Evolutionary conservation across 1,284 basidiomycete species (phyloP), one percentile per base, ranked within the genome.

Genomic region (Leccinum huronense): DNA sequence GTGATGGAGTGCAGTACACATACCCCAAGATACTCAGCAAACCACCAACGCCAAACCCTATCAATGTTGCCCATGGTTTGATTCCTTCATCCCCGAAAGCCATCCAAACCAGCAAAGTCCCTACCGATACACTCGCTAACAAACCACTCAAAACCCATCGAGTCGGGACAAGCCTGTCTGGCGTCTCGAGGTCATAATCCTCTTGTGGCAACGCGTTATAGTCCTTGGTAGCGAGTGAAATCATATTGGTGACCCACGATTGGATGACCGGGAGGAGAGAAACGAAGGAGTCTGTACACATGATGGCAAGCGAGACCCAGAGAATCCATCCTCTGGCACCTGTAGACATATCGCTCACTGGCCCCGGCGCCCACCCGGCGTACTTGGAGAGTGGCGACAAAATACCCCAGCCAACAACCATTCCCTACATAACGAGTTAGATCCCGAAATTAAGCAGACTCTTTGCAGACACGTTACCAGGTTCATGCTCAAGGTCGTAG

Each of bases 401-500:
- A 30, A 98, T 79, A 3, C 86, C 95, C 96, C 97, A 98, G 13
- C 96, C 96, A 1, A 94, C 88, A n/a, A 98, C 69, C 91, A 97
- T 97, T 42, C 96, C 95, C 85, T 92, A 69, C 27, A 56, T 2
- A 7, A 31, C n/a, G 1, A 4, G 27, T 71, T 48, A 66, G 57
- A 63, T 40, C 14, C 61, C 33, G 31, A 27, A 30, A n/a, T 19
- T 16, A 16, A 23, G 42, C 54, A 5, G 30, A 23, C 42, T 57
- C 23, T n/a, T 16, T 19, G 30, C 8, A 51, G 30, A 42, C 14
- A 27, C 75, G 81, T 71, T 71, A 91, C 91, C 61, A 94, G 75
- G 69, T 91, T 95, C 96, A 98, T 98, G 73, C 92, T 93, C 33
- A 97, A 73, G 0, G 95, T 96, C 0, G 95, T 97, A 0, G 95